Evolutionary conservation across 257 asterid genomes (phyloP), one percentile per base, ranked within the genome.

Genomic region (Capsicum baccatum): DNA sequence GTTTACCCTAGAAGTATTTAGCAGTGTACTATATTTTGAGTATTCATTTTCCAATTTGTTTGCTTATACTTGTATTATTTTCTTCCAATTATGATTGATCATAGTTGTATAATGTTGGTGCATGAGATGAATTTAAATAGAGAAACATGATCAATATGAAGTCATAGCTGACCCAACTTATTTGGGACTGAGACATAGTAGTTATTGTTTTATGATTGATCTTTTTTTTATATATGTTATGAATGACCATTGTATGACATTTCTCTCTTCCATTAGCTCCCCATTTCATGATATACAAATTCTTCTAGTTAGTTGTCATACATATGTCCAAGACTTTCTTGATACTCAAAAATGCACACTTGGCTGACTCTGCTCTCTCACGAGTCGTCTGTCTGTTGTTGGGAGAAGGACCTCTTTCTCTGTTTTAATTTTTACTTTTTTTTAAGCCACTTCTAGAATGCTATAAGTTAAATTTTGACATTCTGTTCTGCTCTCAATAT

Each of bases 81-180:
- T 48, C 33, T n/a, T 71, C 80, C 39, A 44, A 71, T 71, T 71
- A 44, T 71, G 80, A n/a, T 47, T 48, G 80, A 71, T 71, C 39
- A 47, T 71, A 3, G 39, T n/a, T 17, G 1, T 47, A 42, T 48
- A 69, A 42, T 69, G 79, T 42, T 69, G 35, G 35, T 42, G 79
- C 56, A 69, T 69, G 15, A 10, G 56, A 68, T 39, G 13, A 39
- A 9, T n/a, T 69, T 16, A 16, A 39, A 42, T 42, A 42, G 55
- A 69, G 52, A 69, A 69, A 69, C 19, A 69, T 69, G 79, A 14
- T 69, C 56, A 17, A 2, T 69, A 10, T 42, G 79, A 10, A 69
- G 42, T 69, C 79, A 17, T 69, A 42, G 35, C 9, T 42, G 55
- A 42, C 35, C 79, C 35, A 69, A 2, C 56, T 10, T 69, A 15